Base-by-base conservation (phyloP, 2,329 filamentous ascomycete genomes). In the Ophiostoma angusticollis region DNA sequence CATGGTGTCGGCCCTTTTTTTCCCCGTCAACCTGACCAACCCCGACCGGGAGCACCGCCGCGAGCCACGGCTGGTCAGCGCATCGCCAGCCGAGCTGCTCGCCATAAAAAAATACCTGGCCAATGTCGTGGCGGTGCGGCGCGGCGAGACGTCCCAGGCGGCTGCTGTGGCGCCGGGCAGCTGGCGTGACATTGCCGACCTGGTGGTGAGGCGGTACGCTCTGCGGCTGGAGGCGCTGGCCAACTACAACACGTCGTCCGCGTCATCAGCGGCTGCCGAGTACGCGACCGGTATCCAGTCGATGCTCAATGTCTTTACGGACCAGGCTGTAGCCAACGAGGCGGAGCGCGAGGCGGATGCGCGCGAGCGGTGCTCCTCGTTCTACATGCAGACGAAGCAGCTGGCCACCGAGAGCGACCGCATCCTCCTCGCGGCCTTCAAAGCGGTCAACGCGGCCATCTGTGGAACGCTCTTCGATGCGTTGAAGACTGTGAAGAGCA, bases 141-240 rank as follows among this genome's bases (percentile, higher is more conserved):
- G 37, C 6, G 28, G 16, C 12, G 31, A n/a, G n/a, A n/a, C n/a
- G n/a, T n/a, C n/a, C n/a, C n/a, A n/a, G n/a, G n/a, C n/a, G n/a
- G n/a, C 34, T 1, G 3, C 37, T 3, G n/a, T 24, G 16, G 25
- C 33, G 7, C n/a, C 30, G 12, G 31, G 30, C 21, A 40, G 25
- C 41, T 43, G 41, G 41, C 41, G 41, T 14, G 41, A 43, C 27
- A 28, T 43, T 9, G 41, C 37, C 22, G 41, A 43, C 21, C 37
- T 43, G 9, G 24, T 43, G 1, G 41, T 43, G 9, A 33, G 41
- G 12, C 37, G 37, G 13, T 43, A 40, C 27, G 30, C 38, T 9
- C 32, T 21, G 21, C 29, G 32, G 8, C 37, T 43, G n/a, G 28
- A 27, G 17, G 14, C 32, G 7, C 34, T 43, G 16, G 30, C 33